Evolutionary conservation across 2,329 filamentous ascomycete genomes (phyloP), one percentile per base, ranked within the genome.

Genomic region (Venturia asperata): DNA sequence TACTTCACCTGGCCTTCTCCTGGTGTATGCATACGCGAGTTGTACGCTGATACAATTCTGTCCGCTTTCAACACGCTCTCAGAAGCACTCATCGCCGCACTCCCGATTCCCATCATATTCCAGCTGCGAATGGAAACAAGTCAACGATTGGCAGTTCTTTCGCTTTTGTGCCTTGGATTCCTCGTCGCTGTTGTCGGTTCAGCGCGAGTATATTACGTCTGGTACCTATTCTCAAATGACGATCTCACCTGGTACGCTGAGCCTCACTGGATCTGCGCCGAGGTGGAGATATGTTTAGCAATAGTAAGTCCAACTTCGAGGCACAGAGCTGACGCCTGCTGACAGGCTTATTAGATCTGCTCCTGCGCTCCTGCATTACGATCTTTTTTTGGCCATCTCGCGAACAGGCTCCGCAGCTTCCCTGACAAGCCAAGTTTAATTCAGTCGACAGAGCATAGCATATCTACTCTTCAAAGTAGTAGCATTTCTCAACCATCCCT

Each of bases 231-330:
- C 9, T 69, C 68, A 3, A 75, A 72, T 63, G 78, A 76, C 66
- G 79, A 81, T 63, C 72, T 74, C 62, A 78, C 77, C 1, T 80
- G 78, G 79, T 77, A 73, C 61, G 72, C 76, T 3, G 79, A 77
- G 70, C 76, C 77, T 7, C 70, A 80, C 0, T 81, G 78, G 77
- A 79, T 80, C 17, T 74, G 74, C 56, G 76, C 78, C 4, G 75
- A 77, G 0, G 74, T 81, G 3, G 79, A 81, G 68, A 77, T 80
- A 11, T 77, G 80, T 66, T 65, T 80, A 5, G 78, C 77, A 13
- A 74, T 80, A 27, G 77, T 79, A 69, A 70, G 77, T 17, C 27
- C n/a, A 21, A 24, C 13, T 13, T 30, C n/a, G 3, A 7, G n/a
- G 1, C 9, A 34, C 7, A n/a, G 5, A 5, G 24, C 7, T 3